A percentile compares a stretch with the other conserved stretches of the same genome.
These are phyloP conservation scores for Saccharomyces hybrid DNA, from an alignment of 1,139 yeast genomes.

Conservation along the genomic window DNA sequence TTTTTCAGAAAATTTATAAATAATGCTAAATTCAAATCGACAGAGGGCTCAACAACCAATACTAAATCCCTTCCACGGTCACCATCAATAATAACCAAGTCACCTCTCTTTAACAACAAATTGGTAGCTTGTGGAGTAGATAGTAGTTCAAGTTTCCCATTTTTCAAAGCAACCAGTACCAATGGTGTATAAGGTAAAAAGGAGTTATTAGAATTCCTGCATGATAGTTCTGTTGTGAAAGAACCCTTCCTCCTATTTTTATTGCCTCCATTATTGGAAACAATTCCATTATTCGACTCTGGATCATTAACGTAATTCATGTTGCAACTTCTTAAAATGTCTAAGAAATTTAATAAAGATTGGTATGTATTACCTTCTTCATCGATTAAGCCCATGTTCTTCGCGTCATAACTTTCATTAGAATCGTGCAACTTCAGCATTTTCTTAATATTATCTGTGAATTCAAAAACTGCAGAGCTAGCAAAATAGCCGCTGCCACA, in stretches of 20 bases:
- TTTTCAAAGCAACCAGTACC: constrained; percentile 74
- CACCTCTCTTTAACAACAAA: constrained; percentile 53
- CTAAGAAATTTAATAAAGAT: constrained; percentile 14
- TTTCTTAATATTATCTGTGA: constrained; percentile 22
- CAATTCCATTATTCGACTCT: constrained; percentile 1
- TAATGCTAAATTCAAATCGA: constrained; percentile 70
- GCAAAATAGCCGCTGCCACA: constrained; percentile 29
- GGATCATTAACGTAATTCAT: constrained; percentile 13
- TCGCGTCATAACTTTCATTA: constrained; percentile 3
- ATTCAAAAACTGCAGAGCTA: constrained; percentile 19
- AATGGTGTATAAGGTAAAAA: constrained; percentile 36
- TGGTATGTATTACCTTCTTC: background rate
- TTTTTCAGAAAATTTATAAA: constrained; percentile 72
- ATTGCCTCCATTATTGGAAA: background rate
- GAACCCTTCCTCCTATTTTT: constrained; percentile 2
- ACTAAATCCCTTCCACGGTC: constrained; percentile 93
- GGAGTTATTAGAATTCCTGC: constrained; percentile 7
- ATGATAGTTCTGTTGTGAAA: background rate
- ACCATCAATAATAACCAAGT: constrained; percentile 89
- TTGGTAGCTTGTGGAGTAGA: constrained; percentile 55
- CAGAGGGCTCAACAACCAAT: constrained; percentile 56
- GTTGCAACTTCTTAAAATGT: constrained; percentile 21
- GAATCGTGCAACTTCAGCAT: constrained; percentile 5
- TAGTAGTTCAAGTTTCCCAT: constrained; percentile 79
- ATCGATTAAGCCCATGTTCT: constrained; percentile 3